phyloP scores from a whole-genome alignment of 805 yeast genomes.

The Myxozyma udenii region DNA sequence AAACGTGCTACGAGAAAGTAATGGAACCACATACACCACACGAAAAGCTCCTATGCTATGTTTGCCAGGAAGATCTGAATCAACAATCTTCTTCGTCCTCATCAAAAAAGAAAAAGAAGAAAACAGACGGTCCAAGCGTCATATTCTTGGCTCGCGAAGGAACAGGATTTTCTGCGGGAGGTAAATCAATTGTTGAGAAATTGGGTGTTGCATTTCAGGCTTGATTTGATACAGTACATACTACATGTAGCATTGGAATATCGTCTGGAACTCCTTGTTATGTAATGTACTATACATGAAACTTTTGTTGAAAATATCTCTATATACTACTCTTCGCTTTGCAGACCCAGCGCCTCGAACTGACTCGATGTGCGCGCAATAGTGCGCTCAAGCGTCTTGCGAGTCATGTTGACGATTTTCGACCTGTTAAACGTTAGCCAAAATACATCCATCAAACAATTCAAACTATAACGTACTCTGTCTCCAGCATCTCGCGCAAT shows the following conservation, averaged over 20 bases:
- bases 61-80: slow-evolving; percentile 21
- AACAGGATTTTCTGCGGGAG: slow-evolving; percentile 30
- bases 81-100: neutral
- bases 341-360: slow-evolving; percentile 2
- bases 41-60: slow-evolving; percentile 22
- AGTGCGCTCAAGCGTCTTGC: slow-evolving; percentile 6
- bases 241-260: too few species aligned
- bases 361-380: slow-evolving; percentile 2
- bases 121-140: slow-evolving; percentile 7
- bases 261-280: neutral
- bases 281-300: neutral
- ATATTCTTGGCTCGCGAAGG: slow-evolving; percentile 26
- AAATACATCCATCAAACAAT: neutral
- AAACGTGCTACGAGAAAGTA: slow-evolving; percentile 22
- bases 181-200: slow-evolving; percentile 24
- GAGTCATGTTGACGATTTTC: slow-evolving; percentile 10
- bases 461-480: slow-evolving; percentile 10
- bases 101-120: slow-evolving; percentile 5
- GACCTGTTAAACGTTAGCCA: slow-evolving; percentile 12
- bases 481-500: slow-evolving; percentile 18
- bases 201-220: slow-evolving; percentile 30
- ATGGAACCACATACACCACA: slow-evolving; percentile 22
- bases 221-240: too few species aligned
- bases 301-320: neutral
- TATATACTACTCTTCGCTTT: neutral